A percentile compares a stretch with the other conserved stretches of the same genome.
Conservation (phyloP, 176 grass and related monocot species). For the Rhynchospora tenuis region DNA sequence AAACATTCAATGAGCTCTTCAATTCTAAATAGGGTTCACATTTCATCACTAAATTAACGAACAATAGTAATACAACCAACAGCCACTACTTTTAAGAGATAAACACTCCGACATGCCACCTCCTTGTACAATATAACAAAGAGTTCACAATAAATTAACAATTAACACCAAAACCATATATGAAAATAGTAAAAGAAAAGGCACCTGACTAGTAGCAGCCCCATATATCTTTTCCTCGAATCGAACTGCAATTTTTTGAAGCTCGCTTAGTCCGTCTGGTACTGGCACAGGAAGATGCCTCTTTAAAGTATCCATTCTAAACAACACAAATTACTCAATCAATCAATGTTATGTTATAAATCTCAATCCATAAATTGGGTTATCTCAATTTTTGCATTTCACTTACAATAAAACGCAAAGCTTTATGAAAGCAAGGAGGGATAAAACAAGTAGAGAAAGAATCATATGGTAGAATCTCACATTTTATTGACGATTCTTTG, state of each 20-base stretch:
- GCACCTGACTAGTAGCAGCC: conserved; percentile 52
- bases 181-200: neutral
- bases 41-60: neutral
- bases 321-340: conserved; percentile 10
- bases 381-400: neutral
- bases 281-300: conserved; percentile 55
- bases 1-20: neutral
- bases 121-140: neutral
- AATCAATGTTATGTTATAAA: neutral
- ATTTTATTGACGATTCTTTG: conserved; percentile 77
- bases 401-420: neutral
- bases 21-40: neutral
- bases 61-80: neutral
- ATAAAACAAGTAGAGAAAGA: neutral
- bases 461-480: conserved; percentile 16
- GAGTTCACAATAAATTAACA: neutral
- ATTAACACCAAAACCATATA: neutral
- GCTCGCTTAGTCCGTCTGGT: conserved; percentile 59
- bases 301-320: conserved; percentile 82
- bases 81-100: neutral
- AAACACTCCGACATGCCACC: neutral
- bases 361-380: neutral
- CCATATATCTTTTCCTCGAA: conserved; percentile 78
- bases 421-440: no score
- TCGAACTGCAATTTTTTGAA: conserved; percentile 56